Evolutionary conservation across 2,329 filamentous ascomycete genomes (phyloP).

Genomic region (Truncatella angustata): DNA sequence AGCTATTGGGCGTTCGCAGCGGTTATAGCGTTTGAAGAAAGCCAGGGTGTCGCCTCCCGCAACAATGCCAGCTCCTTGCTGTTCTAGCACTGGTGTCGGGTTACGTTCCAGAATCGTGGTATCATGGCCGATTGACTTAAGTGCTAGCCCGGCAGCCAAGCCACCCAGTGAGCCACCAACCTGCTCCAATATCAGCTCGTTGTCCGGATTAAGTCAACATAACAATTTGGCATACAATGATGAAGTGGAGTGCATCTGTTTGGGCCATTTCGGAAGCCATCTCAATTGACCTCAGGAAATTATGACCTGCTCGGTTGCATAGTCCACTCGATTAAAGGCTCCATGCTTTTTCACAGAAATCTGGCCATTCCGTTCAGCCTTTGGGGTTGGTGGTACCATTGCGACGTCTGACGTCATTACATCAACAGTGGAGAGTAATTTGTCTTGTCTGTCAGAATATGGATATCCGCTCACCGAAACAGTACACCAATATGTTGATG

Average conservation of each 20-base stretch:
- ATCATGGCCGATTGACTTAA: conserved; percentile 39
- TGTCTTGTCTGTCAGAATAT: too few species aligned
- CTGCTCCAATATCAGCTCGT: conserved; percentile 15
- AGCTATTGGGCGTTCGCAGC: conserved; percentile 30
- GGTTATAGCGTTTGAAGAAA: conserved; percentile 40
- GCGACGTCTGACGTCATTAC: neutral
- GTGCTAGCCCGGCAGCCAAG: conserved; percentile 35
- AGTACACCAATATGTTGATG: too few species aligned
- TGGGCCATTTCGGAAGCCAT: neutral
- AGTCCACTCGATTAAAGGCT: too few species aligned
- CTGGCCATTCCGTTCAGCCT: too few species aligned
- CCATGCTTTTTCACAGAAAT: too few species aligned
- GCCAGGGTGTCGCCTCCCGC: conserved; percentile 40
- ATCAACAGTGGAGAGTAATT: neutral
- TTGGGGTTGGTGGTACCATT: too few species aligned
- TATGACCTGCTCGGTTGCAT: too few species aligned
- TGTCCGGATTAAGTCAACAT: neutral
- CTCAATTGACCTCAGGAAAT: too few species aligned
- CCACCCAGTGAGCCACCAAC: conserved; percentile 42
- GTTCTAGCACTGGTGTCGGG: conserved; percentile 39
- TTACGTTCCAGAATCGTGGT: conserved; percentile 44
- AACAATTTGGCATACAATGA: neutral
- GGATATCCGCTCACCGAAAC: too few species aligned
- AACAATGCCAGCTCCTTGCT: conserved; percentile 47
- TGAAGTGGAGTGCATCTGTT: conserved; percentile 1